Evolutionary conservation across 306 rosid species (phyloP), one percentile per base, ranked within the genome.

Genomic region (Trichosanthes cucumerina): DNA sequence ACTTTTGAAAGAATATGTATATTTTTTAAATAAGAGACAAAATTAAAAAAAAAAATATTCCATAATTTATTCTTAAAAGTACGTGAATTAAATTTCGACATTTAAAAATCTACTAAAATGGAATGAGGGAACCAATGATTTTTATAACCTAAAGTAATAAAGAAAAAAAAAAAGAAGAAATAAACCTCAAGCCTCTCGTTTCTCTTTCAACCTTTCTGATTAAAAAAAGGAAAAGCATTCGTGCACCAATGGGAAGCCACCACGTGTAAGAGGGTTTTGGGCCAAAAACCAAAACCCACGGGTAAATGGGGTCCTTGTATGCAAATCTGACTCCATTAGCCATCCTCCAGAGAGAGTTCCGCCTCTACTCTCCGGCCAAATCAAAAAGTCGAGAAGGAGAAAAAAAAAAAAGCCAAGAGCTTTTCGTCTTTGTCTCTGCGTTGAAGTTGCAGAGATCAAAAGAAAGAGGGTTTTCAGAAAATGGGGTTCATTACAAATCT

Each of bases 401-500:
- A 3, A 59, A 21, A 21, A 9, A 23, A 21, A 46, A 23, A 46
- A 26, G 39, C 0, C 0, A 12, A 70, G 36, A 69, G 53, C 33
- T 46, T 47, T 47, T 72, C 58, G 39, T 72, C 53, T 72, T 28
- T 15, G 33, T 47, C 24, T 28, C 15, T 69, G 23, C 41, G 12
- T 47, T 24, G 58, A 72, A 72, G 41, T 46, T 47, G 59, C 41
- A 72, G 77, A 69, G 11, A 41, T 23, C 36, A 10, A 18, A 19
- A 75, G 46, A 19, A 19, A 34, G 41, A 0, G 5, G 59, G 64
- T 12, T 15, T 16, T 19, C 8, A 13, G 16, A 83, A 83, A 77
- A 90, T 90, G 93, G 86, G 84, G 3, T 43, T 75, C 50, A 49
- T 56, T 28, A 46, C 84, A 56, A 88, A 46, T 80, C 83, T 83